Conservation (phyloP, 805 yeast genomes). For the Lachancea quebecensis region DNA sequence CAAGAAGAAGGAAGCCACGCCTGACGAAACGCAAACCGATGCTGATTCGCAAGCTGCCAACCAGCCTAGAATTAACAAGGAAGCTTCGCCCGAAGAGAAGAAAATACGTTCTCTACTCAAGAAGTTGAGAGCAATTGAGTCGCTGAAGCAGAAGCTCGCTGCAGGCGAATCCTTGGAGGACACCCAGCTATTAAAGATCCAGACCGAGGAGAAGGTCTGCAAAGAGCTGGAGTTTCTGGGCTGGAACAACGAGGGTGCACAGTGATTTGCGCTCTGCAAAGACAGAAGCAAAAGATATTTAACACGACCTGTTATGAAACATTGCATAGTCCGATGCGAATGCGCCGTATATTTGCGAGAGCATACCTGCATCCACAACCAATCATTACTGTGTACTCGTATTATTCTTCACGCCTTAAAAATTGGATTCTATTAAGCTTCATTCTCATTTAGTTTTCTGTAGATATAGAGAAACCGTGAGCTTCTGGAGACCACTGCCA, state of each 20-base stretch:
- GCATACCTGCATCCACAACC: background rate
- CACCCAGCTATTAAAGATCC: slow-evolving; percentile 84
- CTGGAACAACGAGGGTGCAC: slow-evolving; percentile 41
- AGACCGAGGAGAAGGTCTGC: slow-evolving; percentile 76
- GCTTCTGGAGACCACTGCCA: too few relatives aligned
- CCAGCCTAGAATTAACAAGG: slow-evolving; percentile 14
- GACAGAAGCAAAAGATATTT: background rate
- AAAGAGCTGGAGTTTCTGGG: slow-evolving; percentile 71
- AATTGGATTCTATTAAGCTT: background rate
- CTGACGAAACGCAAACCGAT: slow-evolving; percentile 13
- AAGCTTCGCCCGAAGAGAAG: slow-evolving; percentile 73
- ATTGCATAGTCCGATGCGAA: background rate
- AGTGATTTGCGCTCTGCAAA: background rate
- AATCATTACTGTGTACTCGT: background rate
- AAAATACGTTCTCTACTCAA: slow-evolving; percentile 84
- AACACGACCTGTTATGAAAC: background rate
- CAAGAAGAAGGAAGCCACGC: slow-evolving; percentile 35
- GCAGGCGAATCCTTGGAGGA: slow-evolving; percentile 82
- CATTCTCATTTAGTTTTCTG: too few relatives aligned
- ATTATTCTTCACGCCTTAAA: background rate
- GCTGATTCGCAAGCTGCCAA: slow-evolving; percentile 8
- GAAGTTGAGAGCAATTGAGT: slow-evolving; percentile 92
- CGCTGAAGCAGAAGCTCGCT: slow-evolving; percentile 76
- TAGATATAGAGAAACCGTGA: too few relatives aligned
- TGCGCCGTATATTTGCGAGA: too few relatives aligned